Evolutionary conservation across 2,329 filamentous ascomycete species (phyloP).

Genomic region (Paradendryphiella salina): DNA sequence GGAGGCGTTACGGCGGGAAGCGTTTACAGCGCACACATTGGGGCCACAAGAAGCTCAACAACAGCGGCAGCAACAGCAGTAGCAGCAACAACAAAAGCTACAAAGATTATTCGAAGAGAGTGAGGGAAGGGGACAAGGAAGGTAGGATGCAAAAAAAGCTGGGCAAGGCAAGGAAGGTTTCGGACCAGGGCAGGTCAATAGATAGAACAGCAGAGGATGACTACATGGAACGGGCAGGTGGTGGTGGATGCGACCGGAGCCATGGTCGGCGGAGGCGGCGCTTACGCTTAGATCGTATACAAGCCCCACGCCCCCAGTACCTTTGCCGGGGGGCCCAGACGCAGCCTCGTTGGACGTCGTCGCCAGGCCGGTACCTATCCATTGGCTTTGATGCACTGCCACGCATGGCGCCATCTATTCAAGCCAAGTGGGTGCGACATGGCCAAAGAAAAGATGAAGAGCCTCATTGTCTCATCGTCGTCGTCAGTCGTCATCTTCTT

Average conservation of each 20-base stretch:
- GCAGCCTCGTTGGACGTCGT: too few species aligned
- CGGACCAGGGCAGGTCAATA: not conserved
- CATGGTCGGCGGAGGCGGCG: conserved; percentile 15
- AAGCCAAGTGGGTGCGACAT: too few species aligned
- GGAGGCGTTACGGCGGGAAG: conserved; percentile 7
- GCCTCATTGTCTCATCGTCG: too few species aligned
- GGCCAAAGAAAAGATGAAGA: too few species aligned
- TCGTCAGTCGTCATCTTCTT: too few species aligned
- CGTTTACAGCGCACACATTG: conserved; percentile 14
- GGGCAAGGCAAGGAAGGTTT: not conserved
- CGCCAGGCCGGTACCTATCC: not conserved
- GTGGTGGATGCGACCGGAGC: conserved; percentile 15
- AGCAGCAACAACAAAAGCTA: too few species aligned
- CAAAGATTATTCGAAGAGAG: not conserved
- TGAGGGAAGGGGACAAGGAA: not conserved
- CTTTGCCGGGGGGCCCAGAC: too few species aligned
- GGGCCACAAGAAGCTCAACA: conserved; percentile 1
- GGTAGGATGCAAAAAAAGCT: not conserved
- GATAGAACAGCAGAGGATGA: conserved; percentile 4
- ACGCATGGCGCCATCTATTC: not conserved
- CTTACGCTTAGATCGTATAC: conserved; percentile 20
- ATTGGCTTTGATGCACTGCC: not conserved
- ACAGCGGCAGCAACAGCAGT: not conserved
- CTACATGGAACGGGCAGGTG: conserved; percentile 22
- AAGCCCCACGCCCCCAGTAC: conserved; percentile 8